Evolutionary conservation across 768 basidiomycete species (phyloP), one percentile per base, ranked within the genome.

Genomic region (Pleurotus cornucopiae): DNA sequence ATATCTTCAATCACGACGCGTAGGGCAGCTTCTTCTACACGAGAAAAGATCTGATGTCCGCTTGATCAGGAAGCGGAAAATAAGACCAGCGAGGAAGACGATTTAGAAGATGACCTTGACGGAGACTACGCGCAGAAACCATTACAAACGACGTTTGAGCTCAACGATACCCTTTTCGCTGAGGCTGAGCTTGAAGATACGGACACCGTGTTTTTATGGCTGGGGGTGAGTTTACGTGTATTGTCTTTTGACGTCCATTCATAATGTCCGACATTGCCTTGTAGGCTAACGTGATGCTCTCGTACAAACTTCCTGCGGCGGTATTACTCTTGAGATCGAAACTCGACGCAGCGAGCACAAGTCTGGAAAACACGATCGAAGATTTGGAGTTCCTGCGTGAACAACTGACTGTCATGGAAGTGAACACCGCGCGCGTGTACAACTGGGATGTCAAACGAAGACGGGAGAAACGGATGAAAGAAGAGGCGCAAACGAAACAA

Each of bases 241-340:
- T 34, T 9, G 7, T 34, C 30, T 34, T 34, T 11, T 9, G 30
- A 34, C 7, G 2, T 9, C 30, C 7, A 11, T 34, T 34, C 9
- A 34, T 9, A 2, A 11, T 30, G 30, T 30, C 9, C 26, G 26
- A 9, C 26, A 9, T 30, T 30, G 6, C 26, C 3, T 12, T 37
- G 7, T 60, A 98, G 96, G 97, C 97, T 5, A 98, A 98, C 60
- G 93, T 95, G 2, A 98, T 98, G 96, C 77, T 99, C 1, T 91
- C 94, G 0, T 99, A 99, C 74, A 89, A 88, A 59, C 73, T 96
- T 21, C 79, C 83, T 1, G 84, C 82, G 13, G 97, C 97, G 1
- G 80, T 88, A 55, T 68, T 78, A 1, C 80, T 98, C 6, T 74
- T 99, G 0, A 70, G 78, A 55, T 79, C 82, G 21, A 98, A 98